These are phyloP conservation scores for Magnaporthiopsis incrustans DNA, from an alignment of 2,329 filamentous ascomycete genomes.

Conservation along the genomic window DNA sequence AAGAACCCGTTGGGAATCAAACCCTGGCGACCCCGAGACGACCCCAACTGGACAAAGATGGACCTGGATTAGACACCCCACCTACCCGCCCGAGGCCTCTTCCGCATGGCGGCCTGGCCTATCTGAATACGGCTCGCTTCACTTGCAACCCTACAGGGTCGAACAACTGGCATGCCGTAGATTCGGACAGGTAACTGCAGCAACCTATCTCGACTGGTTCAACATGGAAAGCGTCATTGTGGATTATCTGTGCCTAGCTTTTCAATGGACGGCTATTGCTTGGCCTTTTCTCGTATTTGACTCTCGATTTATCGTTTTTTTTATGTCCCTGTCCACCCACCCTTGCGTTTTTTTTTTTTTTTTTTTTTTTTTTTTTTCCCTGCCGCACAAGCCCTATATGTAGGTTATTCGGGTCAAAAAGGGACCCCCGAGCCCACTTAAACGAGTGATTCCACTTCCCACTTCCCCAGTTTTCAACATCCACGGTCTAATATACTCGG, in stretches of 20 bases:
- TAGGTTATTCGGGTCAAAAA: neutral
- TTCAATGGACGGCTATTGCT: neutral
- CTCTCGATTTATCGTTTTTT: neutral
- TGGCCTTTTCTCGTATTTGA: neutral
- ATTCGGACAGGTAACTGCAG: neutral
- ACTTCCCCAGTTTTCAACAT: neutral
- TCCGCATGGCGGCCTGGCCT: neutral
- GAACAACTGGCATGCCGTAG: neutral
- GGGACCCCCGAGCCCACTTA: neutral
- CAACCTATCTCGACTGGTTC: neutral
- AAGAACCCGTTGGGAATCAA: conserved; percentile 49
- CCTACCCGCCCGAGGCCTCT: too few relatives aligned
- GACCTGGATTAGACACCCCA: conserved; percentile 1
- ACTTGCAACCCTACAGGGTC: neutral
- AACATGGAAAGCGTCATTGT: neutral
- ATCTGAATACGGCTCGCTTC: neutral
- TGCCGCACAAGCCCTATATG: neutral
- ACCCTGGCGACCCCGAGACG: conserved; percentile 49
- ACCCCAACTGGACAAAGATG: conserved; percentile 47
- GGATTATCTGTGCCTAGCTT: neutral
- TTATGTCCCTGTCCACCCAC: neutral
- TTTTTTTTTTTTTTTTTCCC: neutral
- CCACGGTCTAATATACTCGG: neutral
- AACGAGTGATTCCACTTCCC: neutral
- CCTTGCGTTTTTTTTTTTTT: neutral